Evolutionary conservation across 2,329 filamentous ascomycete species (phyloP), one percentile per base, ranked within the genome.

Genomic region (Botryosphaeria dothidea): DNA sequence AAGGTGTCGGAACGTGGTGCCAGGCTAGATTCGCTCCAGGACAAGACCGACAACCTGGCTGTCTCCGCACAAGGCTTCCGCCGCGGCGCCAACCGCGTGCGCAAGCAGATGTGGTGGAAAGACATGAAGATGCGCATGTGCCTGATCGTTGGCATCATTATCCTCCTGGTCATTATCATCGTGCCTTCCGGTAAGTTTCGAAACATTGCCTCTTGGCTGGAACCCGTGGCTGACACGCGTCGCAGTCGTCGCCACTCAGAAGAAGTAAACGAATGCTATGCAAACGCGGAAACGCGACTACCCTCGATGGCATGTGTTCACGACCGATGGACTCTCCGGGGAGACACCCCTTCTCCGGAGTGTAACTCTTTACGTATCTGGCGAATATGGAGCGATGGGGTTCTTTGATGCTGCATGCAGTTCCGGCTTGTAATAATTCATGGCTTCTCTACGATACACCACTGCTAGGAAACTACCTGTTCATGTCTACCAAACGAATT

Each of bases 41-140:
- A 95, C 80, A 96, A 97, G 86, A 97, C 92, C 70, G 81, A 97
- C 83, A 96, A 96, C 81, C 86, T 99, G 71, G 93, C 93, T 67
- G 88, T 90, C 68, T 97, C 93, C 38, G 94, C 95, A 66, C 93
- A 97, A 79, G 93, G 92, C 68, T 99, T 99, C 87, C 92, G 93
- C 74, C 90, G 93, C 71, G 94, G 95, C 69, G 95, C 96, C 80
- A 99, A 98, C 85, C 86, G 92, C 73, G 94, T 99, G 72, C 89
- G 95, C 80, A 83, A 83, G 80, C 90, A 96, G 81, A 98, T 98
- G 94, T 98, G 94, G 94, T 98, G 93, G 94, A 98, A 98, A 87
- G 94, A 98, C 77, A 96, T 97, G 92, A 98, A 98, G 88, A 99
- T 99, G 95, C 90, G 95, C 80, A 95, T 97, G 85, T 98, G 94